phyloP scores from a whole-genome alignment of 257 asterid species.

The Scutellaria minor region DNA sequence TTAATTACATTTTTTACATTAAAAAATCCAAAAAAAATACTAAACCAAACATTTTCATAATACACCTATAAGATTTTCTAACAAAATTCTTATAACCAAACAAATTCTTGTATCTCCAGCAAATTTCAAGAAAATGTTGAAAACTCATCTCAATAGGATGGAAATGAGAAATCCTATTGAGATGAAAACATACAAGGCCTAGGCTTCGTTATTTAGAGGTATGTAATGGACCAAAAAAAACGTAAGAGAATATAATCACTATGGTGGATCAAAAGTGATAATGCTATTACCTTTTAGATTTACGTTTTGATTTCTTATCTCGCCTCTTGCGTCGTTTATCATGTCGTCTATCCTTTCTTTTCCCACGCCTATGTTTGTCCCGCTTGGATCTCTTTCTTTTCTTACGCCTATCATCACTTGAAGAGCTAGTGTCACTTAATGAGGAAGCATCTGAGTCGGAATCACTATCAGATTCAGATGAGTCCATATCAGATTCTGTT shows the following conservation, averaged over 20 bases:
- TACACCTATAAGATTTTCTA: no score
- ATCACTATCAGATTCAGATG: conserved; percentile 87
- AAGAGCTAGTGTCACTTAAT: conserved; percentile 75
- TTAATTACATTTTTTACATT: no score
- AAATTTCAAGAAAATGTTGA: no score
- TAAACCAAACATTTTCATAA: no score
- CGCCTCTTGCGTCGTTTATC: conserved; percentile 81
- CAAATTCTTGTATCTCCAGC: no score
- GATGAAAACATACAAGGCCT: background rate
- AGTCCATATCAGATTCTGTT: conserved; percentile 67
- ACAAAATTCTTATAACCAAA: no score
- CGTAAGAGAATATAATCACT: conserved; percentile 1
- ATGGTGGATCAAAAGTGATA: background rate
- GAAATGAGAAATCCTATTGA: no score
- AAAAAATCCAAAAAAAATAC: no score
- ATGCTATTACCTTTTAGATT: conserved; percentile 64
- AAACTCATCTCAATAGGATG: no score
- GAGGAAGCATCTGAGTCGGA: conserved; percentile 70
- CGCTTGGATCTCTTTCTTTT: conserved; percentile 87
- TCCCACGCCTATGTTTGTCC: conserved; percentile 72
- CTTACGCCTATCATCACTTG: conserved; percentile 80
- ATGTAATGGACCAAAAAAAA: background rate
- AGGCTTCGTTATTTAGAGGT: background rate
- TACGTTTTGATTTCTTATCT: conserved; percentile 78
- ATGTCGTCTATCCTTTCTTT: conserved; percentile 70